Conservation (phyloP, 768 basidiomycete genomes). For the Amyloporia xantha region DNA sequence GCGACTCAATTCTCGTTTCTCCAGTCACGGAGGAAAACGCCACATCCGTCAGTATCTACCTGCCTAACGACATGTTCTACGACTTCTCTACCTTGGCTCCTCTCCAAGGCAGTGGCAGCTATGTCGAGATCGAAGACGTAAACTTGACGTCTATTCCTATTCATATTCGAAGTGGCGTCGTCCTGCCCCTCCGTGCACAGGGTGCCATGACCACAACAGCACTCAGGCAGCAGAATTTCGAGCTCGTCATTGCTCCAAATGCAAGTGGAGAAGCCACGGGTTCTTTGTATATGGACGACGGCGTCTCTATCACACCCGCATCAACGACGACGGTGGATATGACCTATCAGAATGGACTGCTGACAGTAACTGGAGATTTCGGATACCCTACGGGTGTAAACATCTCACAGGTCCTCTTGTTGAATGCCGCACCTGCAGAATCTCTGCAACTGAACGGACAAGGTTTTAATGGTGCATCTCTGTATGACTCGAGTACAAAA, state of each 20-base stretch:
- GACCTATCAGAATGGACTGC: constrained; percentile 18
- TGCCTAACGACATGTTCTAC: constrained; percentile 61
- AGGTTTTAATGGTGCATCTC: constrained; percentile 12
- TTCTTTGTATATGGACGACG: constrained; percentile 57
- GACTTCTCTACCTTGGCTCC: constrained; percentile 48
- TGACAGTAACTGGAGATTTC: constrained; percentile 26
- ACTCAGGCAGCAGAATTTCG: constrained; percentile 49
- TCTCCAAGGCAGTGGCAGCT: constrained; percentile 41
- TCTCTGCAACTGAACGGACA: constrained; percentile 18
- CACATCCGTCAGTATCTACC: constrained; percentile 53
- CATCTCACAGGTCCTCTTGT: constrained; percentile 29
- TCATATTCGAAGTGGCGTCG: constrained; percentile 51
- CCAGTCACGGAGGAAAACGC: constrained; percentile 58
- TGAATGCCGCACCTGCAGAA: constrained; percentile 19
- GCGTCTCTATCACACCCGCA: constrained; percentile 37
- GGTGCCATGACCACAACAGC: constrained; percentile 56
- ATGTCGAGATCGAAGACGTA: constrained; percentile 39
- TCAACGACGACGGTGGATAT: constrained; percentile 26
- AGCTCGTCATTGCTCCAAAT: constrained; percentile 56
- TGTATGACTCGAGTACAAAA: constrained; percentile 32
- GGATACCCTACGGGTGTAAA: constrained; percentile 24
- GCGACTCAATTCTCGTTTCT: constrained; percentile 59
- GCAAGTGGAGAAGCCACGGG: constrained; percentile 45
- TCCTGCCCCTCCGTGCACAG: constrained; percentile 50
- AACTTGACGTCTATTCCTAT: constrained; percentile 54